These are phyloP conservation scores for Kurtzmaniella quercitrusa DNA, from an alignment of 1,139 yeast genomes.

Conservation along the genomic window DNA sequence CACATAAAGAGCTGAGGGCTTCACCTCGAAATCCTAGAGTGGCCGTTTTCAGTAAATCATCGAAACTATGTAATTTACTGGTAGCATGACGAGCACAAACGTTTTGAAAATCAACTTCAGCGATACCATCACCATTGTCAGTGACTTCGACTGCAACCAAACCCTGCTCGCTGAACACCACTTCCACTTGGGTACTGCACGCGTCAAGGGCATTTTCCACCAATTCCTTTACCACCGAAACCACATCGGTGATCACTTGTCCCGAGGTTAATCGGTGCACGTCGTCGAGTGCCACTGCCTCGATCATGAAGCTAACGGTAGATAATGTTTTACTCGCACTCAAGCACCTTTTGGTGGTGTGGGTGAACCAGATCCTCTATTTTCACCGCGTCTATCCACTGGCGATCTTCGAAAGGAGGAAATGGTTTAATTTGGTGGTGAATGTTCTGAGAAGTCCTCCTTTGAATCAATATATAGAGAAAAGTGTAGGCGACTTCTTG, in stretches of 20 bases:
- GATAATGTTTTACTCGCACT: constrained; percentile 27
- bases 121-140: constrained; percentile 81
- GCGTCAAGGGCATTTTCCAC: constrained; percentile 89
- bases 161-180: constrained; percentile 68
- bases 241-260: constrained; percentile 80
- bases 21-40: constrained; percentile 86
- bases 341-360: constrained; percentile 37
- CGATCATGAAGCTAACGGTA: constrained; percentile 16
- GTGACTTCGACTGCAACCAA: constrained; percentile 62
- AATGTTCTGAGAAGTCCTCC: constrained; percentile 41
- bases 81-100: constrained; percentile 76
- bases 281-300: constrained; percentile 39
- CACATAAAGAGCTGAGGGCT: constrained; percentile 71
- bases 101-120: constrained; percentile 49
- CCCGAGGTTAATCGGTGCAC: constrained; percentile 83
- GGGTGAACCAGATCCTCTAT: constrained; percentile 45
- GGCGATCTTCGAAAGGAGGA: constrained; percentile 31
- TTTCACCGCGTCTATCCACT: constrained; percentile 40
- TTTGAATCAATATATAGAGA: constrained; percentile 32
- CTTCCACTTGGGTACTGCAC: constrained; percentile 58
- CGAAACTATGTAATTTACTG: constrained; percentile 63
- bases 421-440: constrained; percentile 38
- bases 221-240: constrained; percentile 76
- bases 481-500: constrained; percentile 22
- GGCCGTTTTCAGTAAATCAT: constrained; percentile 47